Evolutionary conservation across 768 basidiomycete species (phyloP), one percentile per base, ranked within the genome.

Genomic region (Phaeotremella skinneri): DNA sequence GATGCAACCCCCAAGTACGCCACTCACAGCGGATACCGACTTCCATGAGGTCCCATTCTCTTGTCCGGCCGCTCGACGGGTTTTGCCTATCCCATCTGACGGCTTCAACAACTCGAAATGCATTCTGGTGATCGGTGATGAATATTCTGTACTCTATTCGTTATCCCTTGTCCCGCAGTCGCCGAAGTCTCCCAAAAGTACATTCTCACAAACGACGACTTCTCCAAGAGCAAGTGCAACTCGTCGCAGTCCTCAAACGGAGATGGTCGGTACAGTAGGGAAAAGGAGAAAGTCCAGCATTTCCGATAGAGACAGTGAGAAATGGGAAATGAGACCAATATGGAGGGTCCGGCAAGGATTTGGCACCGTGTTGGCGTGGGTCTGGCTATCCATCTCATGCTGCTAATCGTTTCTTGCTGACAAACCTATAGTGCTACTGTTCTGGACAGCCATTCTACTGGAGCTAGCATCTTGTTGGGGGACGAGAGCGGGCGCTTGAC

Each of bases 291-390:
- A 70, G 51, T 71, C 63, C 11, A 70, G 62, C 52, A 62, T 61
- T 42, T 61, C 49, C 9, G 52, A 54, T 13, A 45, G 39, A 13
- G 45, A 50, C 4, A 55, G 56, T 17, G 55, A 70, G 25, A 55
- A 54, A 39, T 65, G 62, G 64, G 64, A 66, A 29, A 52, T 69
- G 49, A 60, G 57, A 52, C 66, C 67, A 17, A 52, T 72, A 2
- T 76, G 70, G 67, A 51, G 72, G 39, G 62, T 72, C 14, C 64
- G 75, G 23, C 75, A 76, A 42, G 75, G 75, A 6, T 76, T 75
- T 47, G 75, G 75, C 0, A 72, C 70, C 13, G 55, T 75, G 5
- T 51, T 72, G 30, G 68, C 71, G 73, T 76, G 49, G 53, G 71
- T 68, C 16, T 3, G 13, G 4, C 21, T 6, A 6, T 45, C 23